Conservation (phyloP, 148 eudicot species). For the Gaultheria prostrata region DNA sequence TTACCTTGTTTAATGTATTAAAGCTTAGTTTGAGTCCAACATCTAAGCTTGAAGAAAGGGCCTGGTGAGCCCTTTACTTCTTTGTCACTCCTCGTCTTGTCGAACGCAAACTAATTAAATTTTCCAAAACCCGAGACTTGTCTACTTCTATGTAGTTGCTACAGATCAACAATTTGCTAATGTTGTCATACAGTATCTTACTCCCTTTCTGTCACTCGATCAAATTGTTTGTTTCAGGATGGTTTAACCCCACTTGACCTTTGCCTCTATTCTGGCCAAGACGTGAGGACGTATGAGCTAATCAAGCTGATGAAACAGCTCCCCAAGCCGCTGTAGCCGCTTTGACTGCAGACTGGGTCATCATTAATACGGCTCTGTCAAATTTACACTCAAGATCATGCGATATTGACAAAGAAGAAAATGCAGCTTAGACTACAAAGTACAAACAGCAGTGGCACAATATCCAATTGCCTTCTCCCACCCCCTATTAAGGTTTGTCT, state of each 20-base stretch:
- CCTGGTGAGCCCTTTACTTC: background rate
- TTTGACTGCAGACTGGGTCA: background rate
- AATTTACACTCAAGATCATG: background rate
- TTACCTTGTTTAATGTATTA: background rate
- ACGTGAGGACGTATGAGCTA: constrained; percentile 67
- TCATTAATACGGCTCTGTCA: background rate
- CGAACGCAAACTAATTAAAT: background rate
- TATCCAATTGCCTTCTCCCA: background rate
- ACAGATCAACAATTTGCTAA: background rate
- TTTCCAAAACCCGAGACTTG: background rate
- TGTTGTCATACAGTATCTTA: background rate
- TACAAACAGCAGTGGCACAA: constrained; percentile 1
- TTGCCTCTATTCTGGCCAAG: constrained; percentile 73
- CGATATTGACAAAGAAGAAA: background rate
- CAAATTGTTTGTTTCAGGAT: constrained; percentile 3
- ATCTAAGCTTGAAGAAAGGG: background rate
- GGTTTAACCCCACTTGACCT: constrained; percentile 69
- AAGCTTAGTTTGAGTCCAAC: background rate
- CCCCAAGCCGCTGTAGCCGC: constrained; percentile 35
- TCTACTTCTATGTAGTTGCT: background rate
- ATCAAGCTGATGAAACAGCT: constrained; percentile 69
- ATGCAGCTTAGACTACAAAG: constrained; percentile 1
- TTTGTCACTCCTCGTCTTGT: background rate
- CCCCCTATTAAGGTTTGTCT: background rate
- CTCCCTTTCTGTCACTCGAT: background rate